phyloP scores from a whole-genome alignment of 208 protist genomes.

The Crithidia fasciculata region DNA sequence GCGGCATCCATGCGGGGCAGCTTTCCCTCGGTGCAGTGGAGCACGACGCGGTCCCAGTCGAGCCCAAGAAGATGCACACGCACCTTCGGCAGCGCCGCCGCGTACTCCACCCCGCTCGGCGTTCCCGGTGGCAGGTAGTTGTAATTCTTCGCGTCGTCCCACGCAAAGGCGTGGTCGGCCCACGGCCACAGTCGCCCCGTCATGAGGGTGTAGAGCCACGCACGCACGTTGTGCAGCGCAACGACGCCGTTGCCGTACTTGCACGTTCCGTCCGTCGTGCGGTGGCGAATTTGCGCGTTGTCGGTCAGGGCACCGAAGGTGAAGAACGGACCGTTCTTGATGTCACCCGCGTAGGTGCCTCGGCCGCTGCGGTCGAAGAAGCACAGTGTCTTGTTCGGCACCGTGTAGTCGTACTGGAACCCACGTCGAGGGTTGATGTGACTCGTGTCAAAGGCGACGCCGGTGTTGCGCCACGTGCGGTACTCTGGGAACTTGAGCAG shows the following conservation, averaged over 20 bases:
- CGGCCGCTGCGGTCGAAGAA: constrained; percentile 76
- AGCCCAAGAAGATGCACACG: constrained; percentile 83
- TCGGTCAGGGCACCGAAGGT: constrained; percentile 75
- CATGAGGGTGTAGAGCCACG: constrained; percentile 90
- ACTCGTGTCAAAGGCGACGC: constrained; percentile 83
- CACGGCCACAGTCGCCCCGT: constrained; percentile 83
- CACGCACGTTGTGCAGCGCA: constrained; percentile 89
- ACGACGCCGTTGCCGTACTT: constrained; percentile 91
- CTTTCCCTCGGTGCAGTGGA: constrained; percentile 42
- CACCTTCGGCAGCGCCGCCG: constrained; percentile 57
- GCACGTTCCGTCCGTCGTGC: constrained; percentile 84
- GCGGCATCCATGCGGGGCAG: constrained; percentile 64
- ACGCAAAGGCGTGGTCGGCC: constrained; percentile 88
- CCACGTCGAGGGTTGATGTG: constrained; percentile 88
- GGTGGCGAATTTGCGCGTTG: constrained; percentile 71
- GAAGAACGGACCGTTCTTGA: constrained; percentile 91
- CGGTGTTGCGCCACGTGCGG: constrained; percentile 86
- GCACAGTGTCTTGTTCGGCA: constrained; percentile 89
- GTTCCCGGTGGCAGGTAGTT: constrained; percentile 84
- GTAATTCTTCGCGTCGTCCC: constrained; percentile 84
- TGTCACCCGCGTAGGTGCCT: constrained; percentile 78
- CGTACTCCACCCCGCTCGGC: constrained; percentile 58
- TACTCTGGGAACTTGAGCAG: constrained; percentile 92
- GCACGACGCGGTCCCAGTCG: constrained; percentile 73
- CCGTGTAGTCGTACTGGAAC: constrained; percentile 77